These are phyloP conservation scores for Meyerozyma sp. DNA, from an alignment of 1,139 yeast species.

Conservation along the genomic window DNA sequence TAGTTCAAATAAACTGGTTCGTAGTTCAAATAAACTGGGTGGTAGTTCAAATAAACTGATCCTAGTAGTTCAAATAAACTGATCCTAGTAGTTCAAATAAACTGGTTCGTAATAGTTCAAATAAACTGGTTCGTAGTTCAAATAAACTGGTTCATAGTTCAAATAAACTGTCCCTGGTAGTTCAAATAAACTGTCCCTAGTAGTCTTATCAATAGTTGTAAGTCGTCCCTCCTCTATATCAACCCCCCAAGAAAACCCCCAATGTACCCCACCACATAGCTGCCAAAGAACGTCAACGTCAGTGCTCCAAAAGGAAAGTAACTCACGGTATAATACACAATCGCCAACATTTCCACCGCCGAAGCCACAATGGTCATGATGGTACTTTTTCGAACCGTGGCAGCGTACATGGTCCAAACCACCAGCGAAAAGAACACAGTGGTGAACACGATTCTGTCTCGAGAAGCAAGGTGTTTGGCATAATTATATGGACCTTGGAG, in stretches of 20 bases:
- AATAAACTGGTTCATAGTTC: too few species aligned
- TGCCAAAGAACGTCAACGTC: constrained; percentile 75
- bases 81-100: too few species aligned
- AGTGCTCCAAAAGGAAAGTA: constrained; percentile 96
- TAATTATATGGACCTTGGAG: constrained; percentile 89
- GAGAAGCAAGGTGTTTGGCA: constrained; percentile 65
- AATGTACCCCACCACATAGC: constrained; percentile 73
- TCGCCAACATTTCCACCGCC: constrained; percentile 74
- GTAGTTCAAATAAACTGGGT: too few species aligned
- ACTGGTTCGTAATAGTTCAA: too few species aligned
- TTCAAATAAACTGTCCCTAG: too few species aligned
- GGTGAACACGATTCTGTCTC: constrained; percentile 75
- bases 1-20: too few species aligned
- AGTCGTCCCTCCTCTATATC: too few species aligned
- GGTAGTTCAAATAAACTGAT: too few species aligned
- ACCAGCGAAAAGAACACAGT: constrained; percentile 74
- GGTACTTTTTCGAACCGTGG: constrained; percentile 58
- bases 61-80: too few species aligned
- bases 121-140: too few species aligned
- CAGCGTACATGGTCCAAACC: constrained; percentile 55
- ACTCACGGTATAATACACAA: constrained; percentile 81
- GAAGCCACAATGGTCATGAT: constrained; percentile 73
- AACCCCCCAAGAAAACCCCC: constrained; percentile 52
- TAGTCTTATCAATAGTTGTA: too few species aligned
- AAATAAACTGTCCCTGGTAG: too few species aligned